These are phyloP conservation scores for Hansenula sp. DNA, from an alignment of 1,139 yeast species.

Conservation along the genomic window DNA sequence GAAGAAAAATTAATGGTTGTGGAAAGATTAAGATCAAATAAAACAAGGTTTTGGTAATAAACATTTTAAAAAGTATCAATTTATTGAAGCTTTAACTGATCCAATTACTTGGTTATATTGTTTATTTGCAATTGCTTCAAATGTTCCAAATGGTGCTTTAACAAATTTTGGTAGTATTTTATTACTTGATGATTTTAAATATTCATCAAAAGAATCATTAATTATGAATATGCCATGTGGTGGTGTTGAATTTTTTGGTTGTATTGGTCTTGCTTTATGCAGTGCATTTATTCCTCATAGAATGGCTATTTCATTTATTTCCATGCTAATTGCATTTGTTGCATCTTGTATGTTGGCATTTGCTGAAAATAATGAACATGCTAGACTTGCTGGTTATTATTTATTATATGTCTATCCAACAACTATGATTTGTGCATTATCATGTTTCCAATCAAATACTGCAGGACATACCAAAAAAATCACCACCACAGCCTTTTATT, in stretches of 20 bases:
- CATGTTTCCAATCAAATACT: constrained; percentile 34
- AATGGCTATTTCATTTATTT: not conserved
- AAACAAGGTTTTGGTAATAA: constrained; percentile 54
- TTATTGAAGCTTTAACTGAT: constrained; percentile 38
- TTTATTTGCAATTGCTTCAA: constrained; percentile 28
- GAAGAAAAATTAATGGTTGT: constrained; percentile 47
- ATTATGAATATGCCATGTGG: constrained; percentile 36
- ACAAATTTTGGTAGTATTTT: constrained; percentile 28
- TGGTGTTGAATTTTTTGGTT: constrained; percentile 36
- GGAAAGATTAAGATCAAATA: constrained; percentile 41
- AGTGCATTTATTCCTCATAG: constrained; percentile 9
- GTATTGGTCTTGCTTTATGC: constrained; percentile 31
- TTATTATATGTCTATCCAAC: constrained; percentile 2
- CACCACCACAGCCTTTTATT: constrained; percentile 35
- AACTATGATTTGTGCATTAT: constrained; percentile 3
- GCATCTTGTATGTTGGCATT: constrained; percentile 4
- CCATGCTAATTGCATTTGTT: not conserved
- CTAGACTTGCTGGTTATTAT: constrained; percentile 4
- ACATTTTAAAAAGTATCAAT: constrained; percentile 48
- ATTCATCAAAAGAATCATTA: constrained; percentile 33
- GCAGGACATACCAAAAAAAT: constrained; percentile 60
- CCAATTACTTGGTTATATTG: constrained; percentile 41
- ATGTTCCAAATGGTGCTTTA: constrained; percentile 22
- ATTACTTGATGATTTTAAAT: constrained; percentile 31
- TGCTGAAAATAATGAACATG: not conserved